phyloP scores from a whole-genome alignment of 345 rosid genomes.

The Punica granatum region DNA sequence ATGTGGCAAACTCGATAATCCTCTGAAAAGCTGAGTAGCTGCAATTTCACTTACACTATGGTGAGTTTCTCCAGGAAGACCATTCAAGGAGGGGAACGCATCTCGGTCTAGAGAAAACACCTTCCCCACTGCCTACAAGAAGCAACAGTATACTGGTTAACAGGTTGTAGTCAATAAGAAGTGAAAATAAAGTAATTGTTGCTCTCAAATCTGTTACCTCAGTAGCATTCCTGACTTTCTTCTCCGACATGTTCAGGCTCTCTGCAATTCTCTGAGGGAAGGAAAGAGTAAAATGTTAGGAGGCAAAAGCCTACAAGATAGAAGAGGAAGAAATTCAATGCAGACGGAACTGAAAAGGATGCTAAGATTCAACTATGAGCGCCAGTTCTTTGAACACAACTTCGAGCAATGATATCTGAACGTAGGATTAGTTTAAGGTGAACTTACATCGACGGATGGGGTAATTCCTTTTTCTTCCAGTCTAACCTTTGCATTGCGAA shows the following conservation, averaged over 20 bases:
- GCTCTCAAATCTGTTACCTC: slow-evolving; percentile 39
- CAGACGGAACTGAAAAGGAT: background rate
- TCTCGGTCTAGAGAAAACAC: slow-evolving; percentile 87
- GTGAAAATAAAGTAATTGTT: background rate
- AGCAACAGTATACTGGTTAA: slow-evolving; percentile 1
- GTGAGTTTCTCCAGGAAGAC: slow-evolving; percentile 85
- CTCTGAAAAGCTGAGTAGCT: slow-evolving; percentile 2
- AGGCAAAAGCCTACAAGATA: background rate
- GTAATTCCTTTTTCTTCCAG: slow-evolving; percentile 78
- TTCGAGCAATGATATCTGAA: background rate
- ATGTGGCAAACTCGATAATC: background rate
- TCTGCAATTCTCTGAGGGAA: slow-evolving; percentile 78
- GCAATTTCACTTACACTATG: slow-evolving; percentile 59
- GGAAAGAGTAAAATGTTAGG: background rate
- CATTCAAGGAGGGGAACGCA: slow-evolving; percentile 78
- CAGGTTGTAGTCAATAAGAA: slow-evolving; percentile 9
- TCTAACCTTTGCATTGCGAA: slow-evolving; percentile 81
- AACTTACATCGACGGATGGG: slow-evolving; percentile 84
- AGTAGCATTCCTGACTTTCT: slow-evolving; percentile 91
- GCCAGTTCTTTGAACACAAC: background rate
- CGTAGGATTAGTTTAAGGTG: background rate
- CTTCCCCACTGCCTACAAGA: slow-evolving; percentile 63
- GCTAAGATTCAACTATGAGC: background rate
- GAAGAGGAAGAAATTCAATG: background rate
- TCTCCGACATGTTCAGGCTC: slow-evolving; percentile 76